Base-by-base conservation (phyloP, 805 yeast genomes). In the Candida adriatica region DNA sequence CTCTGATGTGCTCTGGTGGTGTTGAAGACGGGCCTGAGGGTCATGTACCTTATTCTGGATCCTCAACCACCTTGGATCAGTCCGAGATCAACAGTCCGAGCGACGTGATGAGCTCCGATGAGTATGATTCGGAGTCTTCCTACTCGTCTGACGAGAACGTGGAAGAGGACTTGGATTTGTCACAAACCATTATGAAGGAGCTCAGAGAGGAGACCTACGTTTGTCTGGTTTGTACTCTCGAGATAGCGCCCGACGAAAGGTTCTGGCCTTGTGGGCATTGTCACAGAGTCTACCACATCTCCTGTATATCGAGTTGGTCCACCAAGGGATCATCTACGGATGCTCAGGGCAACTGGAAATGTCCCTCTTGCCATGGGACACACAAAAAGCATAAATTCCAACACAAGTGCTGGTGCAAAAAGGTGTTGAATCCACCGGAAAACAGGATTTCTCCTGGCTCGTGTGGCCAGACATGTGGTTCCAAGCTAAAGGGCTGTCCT, bases 231-330 rank as follows among this genome's bases (percentile, higher is more conserved):
- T 90, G 98, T 57, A 83, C 95, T 0, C 78, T 82, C 22, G 90
- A 85, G 41, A 68, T 90, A 38, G 84, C 77, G 31, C 64, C 72
- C 4, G 58, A 63, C 9, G 75, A 87, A 15, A 59, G 66, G 27
- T 65, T 87, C 33, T 92, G 95, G 92, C 70, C 86, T 6, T 90
- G 98, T 53, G 54, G 58, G 6, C 61, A 66, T 17, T 90, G 98
- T 53, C 80, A 61, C 49, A 64, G 96, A 37, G 94, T 82, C 1
- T 90, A 85, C 51, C 96, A 90, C 52, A 62, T 86, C 27, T 77
- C 75, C 10, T 90, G 98, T 60, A 80, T 87, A 27, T 61, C 71
- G 30, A 85, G 79, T 42, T 92, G 98, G 98, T 90, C 95, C 3
- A 55, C 61, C 16, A 66, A 82, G 39, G 88, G 88, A 5, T 72